A percentile compares a stretch with the other conserved stretches of the same genome.
Conservation (phyloP, 1,139 yeast species). For the Wickerhamomyces sp. region DNA sequence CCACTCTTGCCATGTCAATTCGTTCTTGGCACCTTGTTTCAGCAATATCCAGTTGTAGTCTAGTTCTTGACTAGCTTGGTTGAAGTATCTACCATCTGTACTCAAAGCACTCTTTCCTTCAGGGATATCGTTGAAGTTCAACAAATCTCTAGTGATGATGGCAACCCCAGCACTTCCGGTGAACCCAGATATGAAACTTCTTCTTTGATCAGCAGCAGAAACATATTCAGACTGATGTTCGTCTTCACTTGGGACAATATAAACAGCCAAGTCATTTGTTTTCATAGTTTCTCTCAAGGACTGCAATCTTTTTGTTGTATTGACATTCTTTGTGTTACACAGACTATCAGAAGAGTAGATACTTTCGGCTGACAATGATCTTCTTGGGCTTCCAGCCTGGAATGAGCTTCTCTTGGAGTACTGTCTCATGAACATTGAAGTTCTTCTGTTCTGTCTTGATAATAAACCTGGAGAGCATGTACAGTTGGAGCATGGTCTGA, state of each 20-base stretch:
- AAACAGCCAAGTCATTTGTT: slow-evolving; percentile 61
- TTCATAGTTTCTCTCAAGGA: slow-evolving; percentile 64
- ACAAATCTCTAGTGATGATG: slow-evolving; percentile 66
- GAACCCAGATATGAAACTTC: slow-evolving; percentile 84
- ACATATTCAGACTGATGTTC: slow-evolving; percentile 94
- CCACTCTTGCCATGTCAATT: slow-evolving; percentile 90
- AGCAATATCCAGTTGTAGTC: slow-evolving; percentile 85
- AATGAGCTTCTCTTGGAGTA: slow-evolving; percentile 20
- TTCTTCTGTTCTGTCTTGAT: slow-evolving; percentile 56
- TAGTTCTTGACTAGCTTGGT: slow-evolving; percentile 83
- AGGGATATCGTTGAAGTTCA: slow-evolving; percentile 34
- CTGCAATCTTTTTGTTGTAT: slow-evolving; percentile 56
- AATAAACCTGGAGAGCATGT: slow-evolving; percentile 79
- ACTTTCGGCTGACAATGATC: slow-evolving; percentile 26
- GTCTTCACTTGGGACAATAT: slow-evolving; percentile 87
- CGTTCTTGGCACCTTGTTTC: slow-evolving; percentile 71
- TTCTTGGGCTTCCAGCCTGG: slow-evolving; percentile 15
- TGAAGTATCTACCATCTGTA: slow-evolving; percentile 93
- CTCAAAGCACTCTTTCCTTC: slow-evolving; percentile 67
- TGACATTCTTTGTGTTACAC: slow-evolving; percentile 38
- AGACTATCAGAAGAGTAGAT: slow-evolving; percentile 33
- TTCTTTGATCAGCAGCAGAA: slow-evolving; percentile 70
- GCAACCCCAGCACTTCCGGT: slow-evolving; percentile 97
- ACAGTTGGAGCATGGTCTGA: slow-evolving; percentile 61
- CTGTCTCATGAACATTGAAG: slow-evolving; percentile 47